These are phyloP conservation scores for Scheffersomyces quercinus DNA, from an alignment of 1,139 yeast genomes.

Conservation along the genomic window DNA sequence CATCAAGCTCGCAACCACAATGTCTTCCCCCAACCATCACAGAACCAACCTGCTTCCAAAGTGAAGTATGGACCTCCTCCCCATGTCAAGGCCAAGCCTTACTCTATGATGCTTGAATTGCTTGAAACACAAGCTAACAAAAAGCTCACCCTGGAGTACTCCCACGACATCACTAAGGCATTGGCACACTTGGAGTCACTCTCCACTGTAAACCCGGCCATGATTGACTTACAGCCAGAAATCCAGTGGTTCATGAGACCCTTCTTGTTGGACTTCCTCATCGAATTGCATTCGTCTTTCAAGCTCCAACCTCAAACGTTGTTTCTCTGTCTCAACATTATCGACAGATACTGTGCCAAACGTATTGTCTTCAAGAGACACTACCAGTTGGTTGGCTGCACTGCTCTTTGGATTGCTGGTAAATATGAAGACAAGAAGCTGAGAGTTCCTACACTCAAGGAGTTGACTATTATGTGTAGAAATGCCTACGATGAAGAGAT, in stretches of 20 bases:
- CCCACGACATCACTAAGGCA: constrained; percentile 28
- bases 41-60: not conserved
- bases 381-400: constrained; percentile 89
- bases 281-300: constrained; percentile 79
- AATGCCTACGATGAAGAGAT: constrained; percentile 83
- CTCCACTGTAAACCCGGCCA: constrained; percentile 52
- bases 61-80: constrained; percentile 48
- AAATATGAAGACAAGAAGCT: constrained; percentile 88
- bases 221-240: constrained; percentile 92
- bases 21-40: constrained; percentile 5
- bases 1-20: not conserved
- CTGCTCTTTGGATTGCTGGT: constrained; percentile 94
- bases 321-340: constrained; percentile 74
- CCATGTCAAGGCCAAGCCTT: constrained; percentile 36
- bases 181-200: constrained; percentile 31
- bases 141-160: constrained; percentile 44
- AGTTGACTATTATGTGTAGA: constrained; percentile 77
- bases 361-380: constrained; percentile 91
- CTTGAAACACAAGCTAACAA: constrained; percentile 49
- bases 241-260: constrained; percentile 94
- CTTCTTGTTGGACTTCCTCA: constrained; percentile 74
- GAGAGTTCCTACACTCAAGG: constrained; percentile 78
- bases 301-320: constrained; percentile 77
- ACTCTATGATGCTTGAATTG: constrained; percentile 44
- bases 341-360: constrained; percentile 89